phyloP scores from a whole-genome alignment of 2,329 filamentous ascomycete genomes.

The Hymenoscyphus infarciens region DNA sequence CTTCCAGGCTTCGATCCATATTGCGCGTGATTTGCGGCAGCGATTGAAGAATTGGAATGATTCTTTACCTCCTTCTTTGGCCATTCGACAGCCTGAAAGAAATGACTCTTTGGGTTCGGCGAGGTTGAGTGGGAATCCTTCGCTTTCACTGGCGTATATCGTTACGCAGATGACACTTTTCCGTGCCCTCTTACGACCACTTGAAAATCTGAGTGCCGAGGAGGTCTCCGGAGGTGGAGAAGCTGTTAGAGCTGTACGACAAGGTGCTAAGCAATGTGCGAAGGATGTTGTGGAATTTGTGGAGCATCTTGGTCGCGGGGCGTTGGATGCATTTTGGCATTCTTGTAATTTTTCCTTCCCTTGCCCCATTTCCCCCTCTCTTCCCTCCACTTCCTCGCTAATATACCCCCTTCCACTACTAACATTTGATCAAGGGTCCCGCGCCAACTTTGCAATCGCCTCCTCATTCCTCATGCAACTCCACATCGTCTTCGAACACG shows the following conservation, averaged over 20 bases:
- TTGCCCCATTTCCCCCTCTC: constrained; percentile 9
- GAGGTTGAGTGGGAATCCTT: constrained; percentile 33
- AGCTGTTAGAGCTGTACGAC: constrained; percentile 31
- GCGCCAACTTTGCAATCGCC: constrained; percentile 35
- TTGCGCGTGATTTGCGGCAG: constrained; percentile 30
- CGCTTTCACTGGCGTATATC: constrained; percentile 35
- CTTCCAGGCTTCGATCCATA: constrained; percentile 32
- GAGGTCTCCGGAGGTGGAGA: constrained; percentile 25
- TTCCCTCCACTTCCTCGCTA: background rate
- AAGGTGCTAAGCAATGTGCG: constrained; percentile 33
- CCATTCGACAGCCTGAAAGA: constrained; percentile 24
- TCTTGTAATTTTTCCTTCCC: constrained; percentile 24
- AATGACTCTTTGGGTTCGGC: constrained; percentile 26
- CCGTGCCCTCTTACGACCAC: constrained; percentile 34
- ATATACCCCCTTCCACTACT: too few species aligned
- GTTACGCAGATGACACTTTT: constrained; percentile 38
- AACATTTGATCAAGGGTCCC: too few species aligned
- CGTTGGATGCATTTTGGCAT: constrained; percentile 35
- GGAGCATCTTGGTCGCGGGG: constrained; percentile 30
- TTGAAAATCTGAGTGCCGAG: constrained; percentile 31
- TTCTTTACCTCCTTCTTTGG: constrained; percentile 29
- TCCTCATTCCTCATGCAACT: constrained; percentile 36
- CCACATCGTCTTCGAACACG: constrained; percentile 29
- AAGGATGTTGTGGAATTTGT: constrained; percentile 35
- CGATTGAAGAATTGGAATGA: constrained; percentile 35